phyloP scores from a whole-genome alignment of 257 asterid genomes.

The Fraxinus cuspidata region DNA sequence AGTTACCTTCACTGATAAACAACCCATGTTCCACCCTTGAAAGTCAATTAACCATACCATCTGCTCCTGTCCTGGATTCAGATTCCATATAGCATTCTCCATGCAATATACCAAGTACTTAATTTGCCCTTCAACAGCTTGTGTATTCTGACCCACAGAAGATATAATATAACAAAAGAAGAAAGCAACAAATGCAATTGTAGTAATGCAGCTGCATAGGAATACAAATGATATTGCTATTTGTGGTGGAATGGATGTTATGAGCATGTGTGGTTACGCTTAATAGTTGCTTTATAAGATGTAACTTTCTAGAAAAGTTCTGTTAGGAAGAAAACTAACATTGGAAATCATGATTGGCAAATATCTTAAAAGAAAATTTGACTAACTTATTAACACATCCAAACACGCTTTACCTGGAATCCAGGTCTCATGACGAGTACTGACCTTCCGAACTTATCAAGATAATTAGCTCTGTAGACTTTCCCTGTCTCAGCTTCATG shows the following conservation, averaged over 20 bases:
- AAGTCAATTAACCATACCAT: conserved; percentile 77
- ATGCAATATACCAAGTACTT: conserved; percentile 60
- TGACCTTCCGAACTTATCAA: conserved; percentile 56
- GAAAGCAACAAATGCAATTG: background rate
- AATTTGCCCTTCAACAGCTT: conserved; percentile 51
- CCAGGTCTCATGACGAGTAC: conserved; percentile 69
- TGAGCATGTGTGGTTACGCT: background rate
- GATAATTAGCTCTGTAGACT: conserved; percentile 54
- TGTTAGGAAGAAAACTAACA: background rate
- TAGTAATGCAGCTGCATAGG: background rate
- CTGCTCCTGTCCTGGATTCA: conserved; percentile 52
- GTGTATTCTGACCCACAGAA: conserved; percentile 41
- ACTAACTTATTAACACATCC: background rate
- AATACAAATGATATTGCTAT: background rate
- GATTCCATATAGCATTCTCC: conserved; percentile 60
- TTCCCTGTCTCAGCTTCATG: conserved; percentile 57
- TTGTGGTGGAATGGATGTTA: background rate
- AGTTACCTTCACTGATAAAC: conserved; percentile 55
- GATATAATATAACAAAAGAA: conserved; percentile 1
- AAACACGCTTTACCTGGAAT: conserved; percentile 39
- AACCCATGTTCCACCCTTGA: conserved; percentile 51
- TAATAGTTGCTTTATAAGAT: background rate
- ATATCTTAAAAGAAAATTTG: background rate
- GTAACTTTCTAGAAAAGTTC: background rate
- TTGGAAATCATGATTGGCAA: background rate